Percentiles rank a stretch among this genome's conserved stretches.
phyloP scores from a whole-genome alignment of 108 stramenopile species.

The Nitzschia sp. region DNA sequence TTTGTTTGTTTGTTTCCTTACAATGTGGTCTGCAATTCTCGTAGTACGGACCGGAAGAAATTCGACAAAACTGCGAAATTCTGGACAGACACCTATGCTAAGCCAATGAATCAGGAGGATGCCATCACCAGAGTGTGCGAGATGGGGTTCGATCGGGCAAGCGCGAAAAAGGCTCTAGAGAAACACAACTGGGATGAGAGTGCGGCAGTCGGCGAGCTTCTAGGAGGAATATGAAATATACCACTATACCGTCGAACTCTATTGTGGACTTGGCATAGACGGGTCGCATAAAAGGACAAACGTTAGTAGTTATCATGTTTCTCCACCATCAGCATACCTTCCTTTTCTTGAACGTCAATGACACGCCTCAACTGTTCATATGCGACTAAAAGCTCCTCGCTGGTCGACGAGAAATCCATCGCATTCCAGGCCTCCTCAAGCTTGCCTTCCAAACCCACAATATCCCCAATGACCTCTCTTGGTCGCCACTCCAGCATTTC shows the following conservation, averaged over 20 bases:
- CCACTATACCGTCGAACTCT: neutral
- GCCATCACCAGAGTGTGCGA: slow-evolving; percentile 81
- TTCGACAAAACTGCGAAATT: slow-evolving; percentile 90
- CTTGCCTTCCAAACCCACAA: neutral
- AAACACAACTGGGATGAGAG: slow-evolving; percentile 90
- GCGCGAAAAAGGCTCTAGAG: slow-evolving; percentile 81
- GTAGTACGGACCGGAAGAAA: slow-evolving; percentile 62
- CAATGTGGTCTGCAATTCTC: too few species aligned
- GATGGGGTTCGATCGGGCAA: slow-evolving; percentile 94
- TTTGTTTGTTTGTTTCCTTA: too few species aligned
- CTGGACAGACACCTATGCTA: slow-evolving; percentile 93
- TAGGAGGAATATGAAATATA: slow-evolving; percentile 50
- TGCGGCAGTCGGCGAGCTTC: slow-evolving; percentile 85
- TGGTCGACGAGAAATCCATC: neutral
- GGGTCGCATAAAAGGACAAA: neutral
- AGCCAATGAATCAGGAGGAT: slow-evolving; percentile 70
- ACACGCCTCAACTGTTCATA: neutral
- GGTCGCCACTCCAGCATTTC: slow-evolving; percentile 14
- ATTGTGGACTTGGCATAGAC: neutral
- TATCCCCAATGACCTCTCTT: neutral
- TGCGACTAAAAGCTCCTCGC: neutral
- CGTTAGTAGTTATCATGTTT: neutral
- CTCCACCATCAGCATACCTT: slow-evolving; percentile 2
- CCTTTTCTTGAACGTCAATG: neutral
- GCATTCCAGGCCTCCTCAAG: neutral